Percentiles rank a stretch among this genome's conserved stretches.
These are phyloP conservation scores for Sutorius eximius DNA, from an alignment of 1,284 basidiomycete species.

Conservation along the genomic window DNA sequence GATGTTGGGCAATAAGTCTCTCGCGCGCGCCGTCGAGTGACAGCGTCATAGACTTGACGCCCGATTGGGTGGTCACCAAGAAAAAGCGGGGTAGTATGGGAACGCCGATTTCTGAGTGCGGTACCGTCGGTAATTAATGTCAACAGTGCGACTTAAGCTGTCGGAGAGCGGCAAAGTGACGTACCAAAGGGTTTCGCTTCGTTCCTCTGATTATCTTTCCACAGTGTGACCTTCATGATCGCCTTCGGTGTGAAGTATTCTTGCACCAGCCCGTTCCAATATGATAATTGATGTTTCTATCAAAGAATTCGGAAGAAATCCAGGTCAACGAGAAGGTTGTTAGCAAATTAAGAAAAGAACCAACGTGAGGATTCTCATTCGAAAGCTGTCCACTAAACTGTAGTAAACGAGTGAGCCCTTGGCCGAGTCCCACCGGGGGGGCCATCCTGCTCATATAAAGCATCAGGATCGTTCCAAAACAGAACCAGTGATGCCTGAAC, in stretches of 20 bases:
- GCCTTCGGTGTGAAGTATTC: constrained; percentile 68
- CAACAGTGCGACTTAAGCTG: constrained; percentile 1
- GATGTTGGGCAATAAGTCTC: constrained; percentile 47
- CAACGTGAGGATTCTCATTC: constrained; percentile 48
- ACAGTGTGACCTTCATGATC: constrained; percentile 71
- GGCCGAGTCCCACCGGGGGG: constrained; percentile 49
- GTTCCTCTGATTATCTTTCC: constrained; percentile 73
- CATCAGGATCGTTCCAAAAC: constrained; percentile 12
- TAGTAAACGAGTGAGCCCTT: constrained; percentile 58
- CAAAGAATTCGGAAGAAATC: constrained; percentile 6
- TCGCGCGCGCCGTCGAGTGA: constrained; percentile 72
- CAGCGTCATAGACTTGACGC: constrained; percentile 74
- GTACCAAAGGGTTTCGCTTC: constrained; percentile 80
- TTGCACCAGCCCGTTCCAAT: constrained; percentile 61
- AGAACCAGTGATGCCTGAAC: constrained; percentile 11
- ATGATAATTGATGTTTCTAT: constrained; percentile 59
- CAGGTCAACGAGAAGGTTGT: constrained; percentile 4
- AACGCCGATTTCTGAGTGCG: constrained; percentile 62
- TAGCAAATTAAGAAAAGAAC: constrained; percentile 18
- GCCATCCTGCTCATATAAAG: constrained; percentile 25
- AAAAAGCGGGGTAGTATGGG: constrained; percentile 80
- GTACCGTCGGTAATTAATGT: constrained; percentile 14
- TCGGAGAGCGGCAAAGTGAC: constrained; percentile 27
- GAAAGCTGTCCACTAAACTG: constrained; percentile 66
- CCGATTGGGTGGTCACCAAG: constrained; percentile 75